Evolutionary conservation across 73 alveolate genomes (phyloP), one percentile per base, ranked within the genome.

Genomic region (Tetrahymena malaccensis): DNA sequence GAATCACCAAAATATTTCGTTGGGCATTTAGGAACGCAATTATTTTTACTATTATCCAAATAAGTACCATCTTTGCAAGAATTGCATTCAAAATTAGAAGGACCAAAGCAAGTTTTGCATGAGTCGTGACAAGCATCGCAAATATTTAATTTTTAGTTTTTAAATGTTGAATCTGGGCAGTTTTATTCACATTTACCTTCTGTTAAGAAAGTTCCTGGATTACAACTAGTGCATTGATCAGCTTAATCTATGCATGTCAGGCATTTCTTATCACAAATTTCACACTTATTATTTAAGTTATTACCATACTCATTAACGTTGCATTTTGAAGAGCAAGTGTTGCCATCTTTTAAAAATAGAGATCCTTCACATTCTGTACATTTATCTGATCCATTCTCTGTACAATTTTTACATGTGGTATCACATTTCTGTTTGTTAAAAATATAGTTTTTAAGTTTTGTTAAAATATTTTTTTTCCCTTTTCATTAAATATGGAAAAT

Each of bases 71-170:
- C 40, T 22, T 33, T 55, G 35, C 96, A 94, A 22, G 58, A 11
- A 16, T 25, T 70, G 22, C 96, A 94, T 38, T 94, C 96, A 83
- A 25, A 94, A 15, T 58, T 94, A 10, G 94, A 83, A 17, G 96
- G 96, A 25, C 96, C 96, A 94, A 43, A 12, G 57, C 96, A 94
- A 35, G 96, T 94, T 34, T 33, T 35, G 35, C 96, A 94, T 37
- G 15, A 31, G 35, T 15, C 34, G 83, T 94, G 27, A 31, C 96
- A 94, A 34, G 34, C 43, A 55, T 93, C 44, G 35, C 96, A 94
- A 55, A 55, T 55, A 94, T 35, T n/a, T 22, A 27, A 22, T 58
- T 35, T 84, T 56, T 55, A 35, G 33, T 94, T 83, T 38, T 70
- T 33, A 34, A 58, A 70, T 19, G 96, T 93, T 1, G 94, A 55